Percentiles rank a stretch among this genome's conserved stretches.
phyloP scores from a whole-genome alignment of 495 filamentous ascomycete genomes.

The Aspergillus funiculosus region DNA sequence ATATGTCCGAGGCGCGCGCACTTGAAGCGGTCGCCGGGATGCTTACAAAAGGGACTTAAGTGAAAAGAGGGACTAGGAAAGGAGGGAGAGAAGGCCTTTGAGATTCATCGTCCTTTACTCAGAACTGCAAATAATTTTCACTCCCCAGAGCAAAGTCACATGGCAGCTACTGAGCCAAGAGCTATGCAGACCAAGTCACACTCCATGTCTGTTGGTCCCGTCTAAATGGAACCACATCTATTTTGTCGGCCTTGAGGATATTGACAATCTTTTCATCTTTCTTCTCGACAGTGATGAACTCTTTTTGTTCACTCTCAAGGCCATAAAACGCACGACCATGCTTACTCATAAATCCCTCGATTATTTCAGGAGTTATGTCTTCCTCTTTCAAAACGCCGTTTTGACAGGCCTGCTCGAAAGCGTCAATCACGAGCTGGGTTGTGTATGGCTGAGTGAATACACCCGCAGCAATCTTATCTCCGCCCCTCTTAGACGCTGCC shows the following conservation, averaged over 20 bases:
- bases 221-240: conserved; percentile 67
- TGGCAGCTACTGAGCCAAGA: not conserved
- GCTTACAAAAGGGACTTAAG: conserved; percentile 33
- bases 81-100: not conserved
- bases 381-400: conserved; percentile 59
- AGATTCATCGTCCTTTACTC: too few relatives aligned
- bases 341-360: conserved; percentile 69
- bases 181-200: conserved; percentile 40
- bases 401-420: conserved; percentile 63
- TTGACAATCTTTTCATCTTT: conserved; percentile 52
- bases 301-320: conserved; percentile 40
- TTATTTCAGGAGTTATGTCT: conserved; percentile 61
- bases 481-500: conserved; percentile 61
- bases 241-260: conserved; percentile 43
- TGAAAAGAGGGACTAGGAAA: conserved; percentile 21
- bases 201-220: conserved; percentile 63
- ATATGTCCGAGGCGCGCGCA: conserved; percentile 41
- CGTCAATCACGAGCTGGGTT: conserved; percentile 66
- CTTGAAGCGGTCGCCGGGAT: conserved; percentile 41
- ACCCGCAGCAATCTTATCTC: conserved; percentile 65
- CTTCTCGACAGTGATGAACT: conserved; percentile 58
- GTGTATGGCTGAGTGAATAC: conserved; percentile 88
- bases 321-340: conserved; percentile 74
- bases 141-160: too few relatives aligned
- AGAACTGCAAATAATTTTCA: too few relatives aligned